Base-by-base conservation (phyloP, 495 filamentous ascomycete genomes). In the Penicillium simplicissimum region DNA sequence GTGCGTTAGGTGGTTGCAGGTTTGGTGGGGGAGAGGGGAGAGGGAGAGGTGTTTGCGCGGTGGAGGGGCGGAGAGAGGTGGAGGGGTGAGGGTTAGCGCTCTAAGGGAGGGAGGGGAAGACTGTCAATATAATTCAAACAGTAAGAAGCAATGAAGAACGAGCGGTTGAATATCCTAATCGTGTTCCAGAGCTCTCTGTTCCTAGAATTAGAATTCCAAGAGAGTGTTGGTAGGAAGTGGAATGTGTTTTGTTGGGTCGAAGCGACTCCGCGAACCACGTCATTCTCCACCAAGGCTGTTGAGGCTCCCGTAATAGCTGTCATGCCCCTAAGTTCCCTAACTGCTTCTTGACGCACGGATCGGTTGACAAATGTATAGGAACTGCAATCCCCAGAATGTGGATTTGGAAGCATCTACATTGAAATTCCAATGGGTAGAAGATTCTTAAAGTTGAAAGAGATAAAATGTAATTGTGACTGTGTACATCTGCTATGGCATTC, bases 261-360 rank as follows among this genome's bases (percentile, higher is more conserved):
- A 63, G 57, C 56, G 57, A 47, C 36, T 53, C 51, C 54, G 25
- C 51, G 31, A 62, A 62, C 71, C 71, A 77, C 74, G 74, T 77
- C 74, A 77, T 77, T 75, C 73, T 64, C 72, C 65, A 66, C 66
- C 57, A 37, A 23, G n/a, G 34, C 40, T 36, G 28, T 25, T 47
- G 23, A 48, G 25, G 19, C 14, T 58, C 34, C 45, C 35, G 33
- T 19, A 11, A 49, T 48, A 28, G n/a, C n/a, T 37, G 19, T 15
- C 56, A 38, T 43, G 7, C 58, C 48, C 48, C 28, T 25, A 25
- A 25, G 1, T 25, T 25, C 1, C 1, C 23, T 25, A 25, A 25
- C 23, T 25, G 23, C 23, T 25, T 3, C 6, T 31, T 31, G 28
- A 31, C 28, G 2, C 28, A 31, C 28, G 3, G 28, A 4, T 3